Evolutionary conservation across 2,329 filamentous ascomycete genomes (phyloP), one percentile per base, ranked within the genome.

Genomic region (Fusarium sp.): DNA sequence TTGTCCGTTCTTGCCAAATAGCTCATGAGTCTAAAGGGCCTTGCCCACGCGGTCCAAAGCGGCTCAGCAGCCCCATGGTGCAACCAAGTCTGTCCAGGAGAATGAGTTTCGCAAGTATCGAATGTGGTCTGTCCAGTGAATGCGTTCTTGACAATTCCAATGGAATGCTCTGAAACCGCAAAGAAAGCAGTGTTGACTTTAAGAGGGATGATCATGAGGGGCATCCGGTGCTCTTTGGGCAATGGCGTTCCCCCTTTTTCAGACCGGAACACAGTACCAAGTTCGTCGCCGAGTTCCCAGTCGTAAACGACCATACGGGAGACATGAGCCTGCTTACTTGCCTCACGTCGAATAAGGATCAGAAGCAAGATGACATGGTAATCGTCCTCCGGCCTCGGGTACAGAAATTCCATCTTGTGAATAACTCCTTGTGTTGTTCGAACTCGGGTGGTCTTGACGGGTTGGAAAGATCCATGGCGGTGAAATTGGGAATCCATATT

Each of bases 41-140:
- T 87, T 28, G 93, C 89, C 94, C 95, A 99, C 24, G 91, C 88
- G 5, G 91, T 91, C 92, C 94, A 97, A 5, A 92, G 78, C 1
- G 91, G 91, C 39, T 64, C 75, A 35, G 74, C 79, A 33, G 63
- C 76, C 26, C 83, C 87, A 62, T 83, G 82, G 67, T 84, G 81
- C 33, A 84, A 81, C 33, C 76, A 68, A 0, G 84, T 86, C 10
- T 78, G 76, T 1, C 77, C 75, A 14, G 79, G 80, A 28, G 77
- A 69, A 32, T 79, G 75, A 3, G 84, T 77, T 37, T 81, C 74
- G 32, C 87, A 80, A 7, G 76, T 73, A 49, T 83, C 79, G 56
- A 85, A 87, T 28, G 76, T 77, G 4, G 85, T 84, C 5, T 82
- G 79, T 3, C 85, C 83, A 40, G 84, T 76, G 8, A 89, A 78